Base-by-base conservation (phyloP, 306 rosid species). In the Pterocarpus santalinus region DNA sequence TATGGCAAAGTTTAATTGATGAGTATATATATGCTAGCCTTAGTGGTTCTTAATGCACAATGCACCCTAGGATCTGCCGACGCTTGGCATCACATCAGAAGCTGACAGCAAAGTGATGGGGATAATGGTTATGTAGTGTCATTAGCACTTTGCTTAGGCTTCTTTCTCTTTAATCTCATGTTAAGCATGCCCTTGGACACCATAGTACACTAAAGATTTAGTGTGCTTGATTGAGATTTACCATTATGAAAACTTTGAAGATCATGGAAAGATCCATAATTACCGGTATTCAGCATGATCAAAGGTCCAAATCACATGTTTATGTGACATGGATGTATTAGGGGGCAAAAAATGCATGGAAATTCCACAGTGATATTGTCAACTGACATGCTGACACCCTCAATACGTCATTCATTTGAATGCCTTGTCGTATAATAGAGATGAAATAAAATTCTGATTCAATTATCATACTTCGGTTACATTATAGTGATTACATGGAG, bases 51-150 rank as follows among this genome's bases (percentile, higher is more conserved):
- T 62, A 43, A 53, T 79, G 46, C 52, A 69, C 12, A 51, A 34
- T 33, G 22, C 12, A 77, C 35, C 75, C 33, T 78, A 35, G 86
- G 86, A 79, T 82, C 60, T 63, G 76, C 84, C 86, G 86, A 86
- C 86, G 61, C 78, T 53, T 75, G 80, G 30, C 6, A 49, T 80
- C 47, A 77, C 44, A 66, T 62, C 64, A 68, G 34, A n/a, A 53
- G 57, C 38, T 33, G 35, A 65, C n/a, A 65, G 2, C 53, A 53
- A 71, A 30, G 15, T 64, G 63, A 62, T 62, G 81, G 46, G 5
- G 47, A 15, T 55, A 66, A 30, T 79, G 78, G 63, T 2, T 66
- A 57, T 58, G 70, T 72, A 52, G 55, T 82, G 81, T 69, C 86
- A 67, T 63, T 39, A 35, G 8, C 77, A 78, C 55, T 38, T 69